Conservation (phyloP, 306 rosid species). For the Gynostemma pentaphyllum region DNA sequence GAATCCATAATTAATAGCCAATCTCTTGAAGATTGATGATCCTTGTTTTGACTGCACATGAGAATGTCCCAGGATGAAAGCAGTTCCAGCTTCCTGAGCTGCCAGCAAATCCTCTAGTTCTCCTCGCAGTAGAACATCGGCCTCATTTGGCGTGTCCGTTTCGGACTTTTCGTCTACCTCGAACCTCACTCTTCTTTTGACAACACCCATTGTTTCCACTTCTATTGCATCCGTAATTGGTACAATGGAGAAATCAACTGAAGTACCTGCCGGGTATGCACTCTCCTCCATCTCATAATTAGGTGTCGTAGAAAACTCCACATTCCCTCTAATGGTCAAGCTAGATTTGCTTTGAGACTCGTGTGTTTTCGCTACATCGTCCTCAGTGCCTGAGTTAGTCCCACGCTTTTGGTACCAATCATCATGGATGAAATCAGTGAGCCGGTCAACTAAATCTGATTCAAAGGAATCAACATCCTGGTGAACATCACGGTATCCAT, state of each 20-base stretch:
- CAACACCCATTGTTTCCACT: conserved; percentile 35
- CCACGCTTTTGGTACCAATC: conserved; percentile 41
- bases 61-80: conserved; percentile 81
- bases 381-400: too few species aligned
- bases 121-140: conserved; percentile 31
- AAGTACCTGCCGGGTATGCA: background rate
- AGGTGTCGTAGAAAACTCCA: conserved; percentile 14
- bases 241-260: background rate
- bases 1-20: conserved; percentile 78
- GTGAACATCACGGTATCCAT: too few species aligned
- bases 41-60: conserved; percentile 74
- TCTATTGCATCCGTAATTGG: conserved; percentile 37
- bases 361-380: conserved; percentile 31
- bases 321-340: conserved; percentile 53
- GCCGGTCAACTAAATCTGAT: conserved; percentile 49
- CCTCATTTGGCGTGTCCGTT: conserved; percentile 27
- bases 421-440: conserved; percentile 56
- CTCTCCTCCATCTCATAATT: conserved; percentile 44
- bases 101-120: conserved; percentile 57
- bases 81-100: conserved; percentile 76
- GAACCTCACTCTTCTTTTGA: conserved; percentile 59
- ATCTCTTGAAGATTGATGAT: conserved; percentile 49
- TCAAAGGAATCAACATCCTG: conserved; percentile 90
- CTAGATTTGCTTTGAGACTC: conserved; percentile 34
- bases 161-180: conserved; percentile 51